phyloP scores from a whole-genome alignment of 139 green algal species.

The Trebouxia sp. region DNA sequence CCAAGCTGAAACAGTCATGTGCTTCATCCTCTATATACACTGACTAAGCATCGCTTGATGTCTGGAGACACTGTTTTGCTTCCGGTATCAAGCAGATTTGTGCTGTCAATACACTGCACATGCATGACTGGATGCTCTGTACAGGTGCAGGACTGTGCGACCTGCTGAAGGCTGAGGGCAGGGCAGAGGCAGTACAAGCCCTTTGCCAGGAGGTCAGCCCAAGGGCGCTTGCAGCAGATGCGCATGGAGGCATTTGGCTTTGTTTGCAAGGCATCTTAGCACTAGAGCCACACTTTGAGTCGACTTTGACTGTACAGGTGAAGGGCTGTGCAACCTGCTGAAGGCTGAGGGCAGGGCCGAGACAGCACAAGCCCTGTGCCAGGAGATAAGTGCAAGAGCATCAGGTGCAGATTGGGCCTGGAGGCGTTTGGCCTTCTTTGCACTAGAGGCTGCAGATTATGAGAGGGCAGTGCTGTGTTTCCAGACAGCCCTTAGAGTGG shows the following conservation, averaged over 20 bases:
- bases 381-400: constrained; percentile 36
- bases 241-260: background rate
- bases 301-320: constrained; percentile 25
- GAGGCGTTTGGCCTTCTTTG: constrained; percentile 32
- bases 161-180: constrained; percentile 33
- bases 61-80: too few relatives aligned
- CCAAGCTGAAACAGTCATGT: too few relatives aligned
- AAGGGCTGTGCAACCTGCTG: constrained; percentile 55
- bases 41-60: too few relatives aligned
- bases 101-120: too few relatives aligned
- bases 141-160: constrained; percentile 54
- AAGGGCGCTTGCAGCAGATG: background rate
- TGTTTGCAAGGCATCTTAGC: background rate
- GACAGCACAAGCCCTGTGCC: constrained; percentile 42
- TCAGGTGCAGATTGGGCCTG: constrained; percentile 37
- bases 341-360: constrained; percentile 25
- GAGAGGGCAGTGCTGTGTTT: constrained; percentile 43
- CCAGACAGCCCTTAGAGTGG: constrained; percentile 52
- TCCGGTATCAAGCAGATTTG: too few relatives aligned
- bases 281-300: background rate
- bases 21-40: too few relatives aligned
- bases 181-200: constrained; percentile 20
- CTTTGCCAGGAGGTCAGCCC: background rate
- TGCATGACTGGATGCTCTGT: background rate
- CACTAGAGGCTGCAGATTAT: background rate